Conservation (phyloP, 495 filamentous ascomycete species). For the Aspergillus ellipticus region DNA sequence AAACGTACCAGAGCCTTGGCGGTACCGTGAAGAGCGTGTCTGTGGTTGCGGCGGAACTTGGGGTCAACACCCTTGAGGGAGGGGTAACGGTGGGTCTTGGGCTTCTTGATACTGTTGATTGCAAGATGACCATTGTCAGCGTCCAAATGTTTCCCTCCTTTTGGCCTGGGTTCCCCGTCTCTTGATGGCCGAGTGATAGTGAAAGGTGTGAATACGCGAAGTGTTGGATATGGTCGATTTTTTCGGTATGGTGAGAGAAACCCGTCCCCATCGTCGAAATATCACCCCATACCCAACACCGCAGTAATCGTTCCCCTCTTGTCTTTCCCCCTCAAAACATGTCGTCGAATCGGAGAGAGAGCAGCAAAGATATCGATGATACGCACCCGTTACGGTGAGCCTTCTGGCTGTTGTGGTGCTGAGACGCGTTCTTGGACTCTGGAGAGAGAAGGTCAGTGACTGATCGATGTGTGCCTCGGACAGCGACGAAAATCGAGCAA, state of each 20-base stretch:
- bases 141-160: background rate
- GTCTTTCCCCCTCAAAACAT: background rate
- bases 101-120: constrained; percentile 92
- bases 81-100: constrained; percentile 97
- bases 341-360: background rate
- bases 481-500: background rate
- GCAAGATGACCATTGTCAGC: constrained; percentile 29
- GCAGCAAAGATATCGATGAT: constrained; percentile 10
- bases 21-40: constrained; percentile 97
- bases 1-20: constrained; percentile 90
- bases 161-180: constrained; percentile 9
- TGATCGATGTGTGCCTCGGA: background rate
- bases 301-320: constrained; percentile 5
- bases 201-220: background rate
- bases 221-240: constrained; percentile 4
- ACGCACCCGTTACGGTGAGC: constrained; percentile 95
- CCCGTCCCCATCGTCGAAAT: background rate
- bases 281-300: constrained; percentile 8
- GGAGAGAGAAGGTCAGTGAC: constrained; percentile 27
- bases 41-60: constrained; percentile 99
- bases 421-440: constrained; percentile 99
- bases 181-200: background rate
- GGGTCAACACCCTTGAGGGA: constrained; percentile 98
- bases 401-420: constrained; percentile 97
- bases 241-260: background rate